Base-by-base conservation (phyloP, 1,139 yeast species). In the Sugiyamaella paludigena region DNA sequence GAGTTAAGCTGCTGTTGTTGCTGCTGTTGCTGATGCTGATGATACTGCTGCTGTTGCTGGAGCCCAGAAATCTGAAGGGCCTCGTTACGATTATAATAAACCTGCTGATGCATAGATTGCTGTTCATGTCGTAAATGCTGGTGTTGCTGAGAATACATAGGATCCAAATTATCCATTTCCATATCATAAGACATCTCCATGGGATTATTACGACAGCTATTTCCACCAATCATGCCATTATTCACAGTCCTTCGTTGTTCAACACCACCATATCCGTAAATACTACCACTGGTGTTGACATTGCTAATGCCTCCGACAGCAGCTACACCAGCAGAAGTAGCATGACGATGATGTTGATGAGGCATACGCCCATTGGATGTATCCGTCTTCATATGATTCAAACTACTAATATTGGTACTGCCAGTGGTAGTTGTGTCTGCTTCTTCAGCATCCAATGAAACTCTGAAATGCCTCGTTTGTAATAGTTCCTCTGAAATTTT, bases 401-500 rank as follows among this genome's bases (percentile, higher is more conserved):
- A 19, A 4, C 24, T 19, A 19, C 5, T 5, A 5, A 3, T 5
- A 19, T 3, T 19, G 5, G 24, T 19, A 19, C 24, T 6, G 6
- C 34, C 34, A 3, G 16, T n/a, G 7, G 27, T 29, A 33, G 35
- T 33, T n/a, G 43, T 29, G 16, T 48, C 51, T 2, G 49, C 39
- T 37, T 44, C 64, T 12, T 57, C 58, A 5, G 64, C 55, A 7
- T 68, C 70, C 10, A 67, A 60, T 15, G 77, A 74, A 38, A 71
- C 64, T 42, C 78, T 66, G 59, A 51, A 81, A 73, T 58, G 82
- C 81, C 65, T 84, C 75, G 56, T 81, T 73, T 11, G 87, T 78
- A 61, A 73, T 69, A 88, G 72, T 37, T 78, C 80, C n/a, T 73
- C 72, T n/a, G 81, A 73, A 28, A 88, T 74, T 15, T 65, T 67